Conservation (phyloP, 306 rosid species). For the Castanea crenata region DNA sequence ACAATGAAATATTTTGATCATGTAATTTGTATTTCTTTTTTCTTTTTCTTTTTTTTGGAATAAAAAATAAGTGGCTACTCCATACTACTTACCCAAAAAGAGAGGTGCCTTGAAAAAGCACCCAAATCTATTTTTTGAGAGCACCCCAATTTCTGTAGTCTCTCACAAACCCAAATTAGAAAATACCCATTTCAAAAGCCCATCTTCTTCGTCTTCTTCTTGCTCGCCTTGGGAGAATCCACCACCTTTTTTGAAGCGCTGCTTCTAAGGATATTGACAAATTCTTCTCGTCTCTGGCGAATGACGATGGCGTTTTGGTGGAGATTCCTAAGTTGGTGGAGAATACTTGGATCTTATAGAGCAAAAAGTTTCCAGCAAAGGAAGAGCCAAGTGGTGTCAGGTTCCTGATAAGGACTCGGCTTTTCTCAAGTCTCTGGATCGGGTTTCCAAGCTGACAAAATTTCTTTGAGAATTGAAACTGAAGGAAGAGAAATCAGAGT, state of each 20-base stretch:
- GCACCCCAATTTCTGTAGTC: too few relatives aligned
- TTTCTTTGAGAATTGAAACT: constrained; percentile 14
- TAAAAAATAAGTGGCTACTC: too few relatives aligned
- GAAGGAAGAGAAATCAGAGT: neutral
- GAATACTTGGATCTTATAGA: constrained; percentile 51
- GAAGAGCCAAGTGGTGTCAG: constrained; percentile 34
- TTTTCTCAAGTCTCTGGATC: constrained; percentile 40
- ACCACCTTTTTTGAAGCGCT: rapidly evolving
- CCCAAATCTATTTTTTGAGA: too few relatives aligned
- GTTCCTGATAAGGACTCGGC: constrained; percentile 31
- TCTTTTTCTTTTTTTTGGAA: too few relatives aligned
- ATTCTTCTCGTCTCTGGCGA: constrained; percentile 12
- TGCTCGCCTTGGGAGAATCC: too few relatives aligned
- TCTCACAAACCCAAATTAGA: too few relatives aligned
- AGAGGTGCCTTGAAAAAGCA: too few relatives aligned
- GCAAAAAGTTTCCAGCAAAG: constrained; percentile 23
- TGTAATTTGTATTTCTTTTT: too few relatives aligned
- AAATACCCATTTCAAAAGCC: too few relatives aligned
- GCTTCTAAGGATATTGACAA: constrained; percentile 37
- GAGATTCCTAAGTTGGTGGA: constrained; percentile 43
- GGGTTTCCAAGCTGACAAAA: constrained; percentile 40
- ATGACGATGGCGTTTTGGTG: neutral
- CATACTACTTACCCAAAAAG: too few relatives aligned
- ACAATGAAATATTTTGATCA: too few relatives aligned
- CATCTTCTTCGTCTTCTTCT: too few relatives aligned